phyloP scores from a whole-genome alignment of 306 rosid species.

The Fagus crenata region DNA sequence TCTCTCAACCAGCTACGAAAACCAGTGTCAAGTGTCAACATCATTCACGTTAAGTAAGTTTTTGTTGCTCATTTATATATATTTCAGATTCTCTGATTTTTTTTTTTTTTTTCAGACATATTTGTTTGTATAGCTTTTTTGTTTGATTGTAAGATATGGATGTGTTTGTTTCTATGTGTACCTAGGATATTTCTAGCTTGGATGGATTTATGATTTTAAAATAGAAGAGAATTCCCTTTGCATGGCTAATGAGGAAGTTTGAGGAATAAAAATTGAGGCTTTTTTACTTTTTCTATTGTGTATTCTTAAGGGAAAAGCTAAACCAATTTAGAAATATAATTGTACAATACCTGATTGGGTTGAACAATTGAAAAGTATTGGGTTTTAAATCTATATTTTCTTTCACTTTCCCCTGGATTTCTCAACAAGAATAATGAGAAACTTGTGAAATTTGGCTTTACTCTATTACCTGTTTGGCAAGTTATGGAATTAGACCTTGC shows the following conservation, averaged over 20 bases:
- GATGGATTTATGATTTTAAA: too few species aligned
- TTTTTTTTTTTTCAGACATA: neutral
- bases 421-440: neutral
- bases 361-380: neutral
- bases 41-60: slow-evolving; percentile 42
- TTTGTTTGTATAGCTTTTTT: too few species aligned
- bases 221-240: too few species aligned
- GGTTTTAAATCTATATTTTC: neutral
- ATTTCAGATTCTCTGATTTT: neutral
- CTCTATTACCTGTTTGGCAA: too few species aligned
- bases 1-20: slow-evolving; percentile 86
- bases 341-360: neutral
- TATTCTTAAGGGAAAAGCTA: neutral
- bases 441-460: neutral
- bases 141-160: neutral
- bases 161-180: too few species aligned
- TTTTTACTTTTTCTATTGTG: neutral
- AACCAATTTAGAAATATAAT: neutral
- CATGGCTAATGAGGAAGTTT: too few species aligned
- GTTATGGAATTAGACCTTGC: too few species aligned
- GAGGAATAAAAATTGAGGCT: neutral
- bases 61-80: neutral
- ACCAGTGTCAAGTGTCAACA: slow-evolving; percentile 61
- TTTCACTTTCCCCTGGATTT: neutral
- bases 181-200: too few species aligned